Evolutionary conservation across 2,329 filamentous ascomycete genomes (phyloP), one percentile per base, ranked within the genome.

Genomic region (Chrysoporthe austroafricana): DNA sequence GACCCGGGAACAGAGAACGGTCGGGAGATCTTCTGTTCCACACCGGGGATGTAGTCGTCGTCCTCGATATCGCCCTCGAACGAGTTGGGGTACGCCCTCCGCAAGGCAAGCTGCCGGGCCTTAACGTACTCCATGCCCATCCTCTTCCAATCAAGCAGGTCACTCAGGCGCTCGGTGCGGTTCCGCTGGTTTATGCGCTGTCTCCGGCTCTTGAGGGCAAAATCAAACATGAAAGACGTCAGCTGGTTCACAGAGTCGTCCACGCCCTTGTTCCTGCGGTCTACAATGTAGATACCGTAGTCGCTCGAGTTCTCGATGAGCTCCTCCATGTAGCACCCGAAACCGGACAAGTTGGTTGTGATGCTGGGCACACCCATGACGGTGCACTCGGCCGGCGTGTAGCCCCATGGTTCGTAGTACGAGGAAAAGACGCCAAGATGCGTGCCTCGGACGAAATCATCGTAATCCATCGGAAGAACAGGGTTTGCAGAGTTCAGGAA

Each of bases 41-140:
- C 92, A 46, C 93, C 92, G 63, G 94, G 93, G 75, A 98, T 97
- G 80, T 94, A 96, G 77, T 96, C 92, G 71, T 92, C 92, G 75
- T 94, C 93, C 68, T 93, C 91, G 26, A 63, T 39, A 14, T 94
- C 91, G 64, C 89, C 87, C 56, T 88, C 86, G 78, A 97, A 99
- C 3, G 93, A 95, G 63, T 86, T 85, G 62, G 96, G 95, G 79
- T 98, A 99, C 26, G 96, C 96, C 79, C 96, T 88, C 74, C 96
- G 87, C 71, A 99, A 84, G 34, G 96, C 96, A 75, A 99, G 81
- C 79, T 98, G 96, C 61, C 96, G 89, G 44, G 96, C 96, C 84
- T 98, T 99, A 81, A 97, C 93, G 77, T 99, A 99, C 81, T 99
- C 96, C 90, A 98, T 91, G 32, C 96, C 96, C 96, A 99, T 99